A percentile compares a stretch with the other conserved stretches of the same genome.
Evolutionary conservation across 2,329 filamentous ascomycete species (phyloP).

Genomic region (Nemania sp.): DNA sequence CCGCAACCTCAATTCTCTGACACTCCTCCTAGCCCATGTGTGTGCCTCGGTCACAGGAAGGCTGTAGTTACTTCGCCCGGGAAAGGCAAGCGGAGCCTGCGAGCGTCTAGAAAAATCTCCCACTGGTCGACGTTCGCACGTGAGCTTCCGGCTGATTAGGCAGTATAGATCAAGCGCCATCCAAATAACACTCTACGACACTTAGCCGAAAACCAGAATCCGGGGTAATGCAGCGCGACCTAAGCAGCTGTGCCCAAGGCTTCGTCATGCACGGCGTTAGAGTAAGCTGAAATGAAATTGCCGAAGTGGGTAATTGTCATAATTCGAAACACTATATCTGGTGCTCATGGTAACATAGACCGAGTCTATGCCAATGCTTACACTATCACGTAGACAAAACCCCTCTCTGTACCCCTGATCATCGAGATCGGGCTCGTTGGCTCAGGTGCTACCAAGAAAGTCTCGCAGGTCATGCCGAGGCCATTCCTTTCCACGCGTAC

Average conservation of each 20-base stretch:
- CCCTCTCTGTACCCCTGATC: too few species aligned
- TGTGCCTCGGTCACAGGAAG: neutral
- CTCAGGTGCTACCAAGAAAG: slow-evolving; percentile 34
- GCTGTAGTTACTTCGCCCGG: neutral
- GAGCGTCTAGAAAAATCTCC: slow-evolving; percentile 10
- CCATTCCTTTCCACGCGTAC: slow-evolving; percentile 58
- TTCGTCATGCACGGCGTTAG: slow-evolving; percentile 5
- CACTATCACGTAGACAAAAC: too few species aligned
- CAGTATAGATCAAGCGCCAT: slow-evolving; percentile 12
- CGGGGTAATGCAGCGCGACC: slow-evolving; percentile 24
- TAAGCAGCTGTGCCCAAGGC: slow-evolving; percentile 13
- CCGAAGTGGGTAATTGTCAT: slow-evolving; percentile 5
- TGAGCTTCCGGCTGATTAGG: slow-evolving; percentile 21
- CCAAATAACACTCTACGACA: too few species aligned
- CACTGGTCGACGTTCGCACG: slow-evolving; percentile 14
- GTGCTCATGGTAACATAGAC: neutral
- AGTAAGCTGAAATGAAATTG: slow-evolving; percentile 11
- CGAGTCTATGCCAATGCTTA: slow-evolving; percentile 14
- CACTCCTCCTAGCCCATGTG: neutral
- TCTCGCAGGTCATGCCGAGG: slow-evolving; percentile 62
- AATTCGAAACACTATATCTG: slow-evolving; percentile 1
- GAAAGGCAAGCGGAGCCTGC: slow-evolving; percentile 23
- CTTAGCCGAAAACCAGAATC: slow-evolving; percentile 26
- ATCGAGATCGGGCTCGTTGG: neutral
- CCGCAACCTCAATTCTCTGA: neutral